Evolutionary conservation across 495 filamentous ascomycete species (phyloP), one percentile per base, ranked within the genome.

Genomic region (Melanomma pulvis-pyrius): DNA sequence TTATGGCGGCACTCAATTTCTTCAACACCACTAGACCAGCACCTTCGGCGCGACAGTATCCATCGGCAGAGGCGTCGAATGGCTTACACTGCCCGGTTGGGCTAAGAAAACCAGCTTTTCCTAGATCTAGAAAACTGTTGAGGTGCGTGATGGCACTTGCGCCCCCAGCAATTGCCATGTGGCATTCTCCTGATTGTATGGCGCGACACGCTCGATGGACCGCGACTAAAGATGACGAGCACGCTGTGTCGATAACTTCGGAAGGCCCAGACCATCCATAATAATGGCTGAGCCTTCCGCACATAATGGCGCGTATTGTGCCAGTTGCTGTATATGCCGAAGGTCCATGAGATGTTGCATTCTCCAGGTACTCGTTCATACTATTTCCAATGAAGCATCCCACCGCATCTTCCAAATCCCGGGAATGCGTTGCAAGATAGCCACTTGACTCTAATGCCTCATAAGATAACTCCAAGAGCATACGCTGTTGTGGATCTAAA

Each of bases 11-110:
- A 3, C 63, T 25, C 11, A 82, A 56, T 6, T 68, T 74, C 59
- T 82, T 82, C 5, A 84, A 53, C 1, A 82, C 65, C 1, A 84
- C 41, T 4, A 55, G 21, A 24, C 52, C 61, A 1, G 19, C 44
- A 7, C 52, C 61, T 22, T 65, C 61, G 2, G 1, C 51, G 5
- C 61, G 51, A 19, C 60, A 63, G 25, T 63, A 63, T 1, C 60
- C 60, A 55, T 63, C 60, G 8, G 60, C 60, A 4, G 5, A 15
- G 1, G 25, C 15, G 25, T 59, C 56, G 25, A 61, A 67, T 1
- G 60, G 47, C 21, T 63, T 63, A 13, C 26, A 36, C 29, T 34
- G 60, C 1, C 60, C 60, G 4, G 60, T 39, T 17, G 48, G 28
- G 21, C 50, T 63, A 12, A 63, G 60, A 26, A 63, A 63, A 1